Evolutionary conservation across 768 basidiomycete species (phyloP), one percentile per base, ranked within the genome.

Genomic region (Amanita rimosa): DNA sequence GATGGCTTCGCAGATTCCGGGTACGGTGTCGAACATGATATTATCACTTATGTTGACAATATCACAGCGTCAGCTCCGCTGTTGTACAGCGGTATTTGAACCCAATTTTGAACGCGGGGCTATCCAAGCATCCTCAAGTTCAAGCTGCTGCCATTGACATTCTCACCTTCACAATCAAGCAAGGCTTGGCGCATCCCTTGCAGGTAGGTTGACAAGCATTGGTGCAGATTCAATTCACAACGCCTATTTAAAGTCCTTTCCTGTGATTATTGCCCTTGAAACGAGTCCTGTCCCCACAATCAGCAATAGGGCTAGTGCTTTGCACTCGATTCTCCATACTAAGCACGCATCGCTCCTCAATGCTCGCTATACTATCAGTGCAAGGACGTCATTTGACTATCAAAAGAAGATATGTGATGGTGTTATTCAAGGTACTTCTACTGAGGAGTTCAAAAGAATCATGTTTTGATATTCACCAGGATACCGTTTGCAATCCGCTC

Each of bases 1-100:
- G 86, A 92, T 57, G 91, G 85, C 1, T 95, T 98, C 61, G 92
- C 95, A 0, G 96, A 98, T 57, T 97, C 95, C 5, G 94, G 94
- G 96, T 97, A 65, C 57, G 79, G n/a, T 38, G 7, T 10, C 9
- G 6, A n/a, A 19, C 17, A 38, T n/a, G 7, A 11, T 16, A 19
- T 10, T 11, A 36, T 16, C 7, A 10, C 4, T n/a, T 24, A n/a
- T 11, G 34, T 22, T 46, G 21, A 36, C 42, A 3, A 8, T 31
- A 41, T 53, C 50, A 22, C 57, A 98, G 95, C 22, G 90, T 97
- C 52, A 91, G 89, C 63, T 94, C 95, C 1, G 89, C 91, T 3
- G 76, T 99, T 33, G 84, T 97, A 0, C 96, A 99, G 58, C 86
- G 95, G 7, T 98, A 98, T 58, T 69, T 98, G 36, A 65, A 72